These are phyloP conservation scores for Aspergillus latus DNA, from an alignment of 2,329 filamentous ascomycete species.

Conservation along the genomic window DNA sequence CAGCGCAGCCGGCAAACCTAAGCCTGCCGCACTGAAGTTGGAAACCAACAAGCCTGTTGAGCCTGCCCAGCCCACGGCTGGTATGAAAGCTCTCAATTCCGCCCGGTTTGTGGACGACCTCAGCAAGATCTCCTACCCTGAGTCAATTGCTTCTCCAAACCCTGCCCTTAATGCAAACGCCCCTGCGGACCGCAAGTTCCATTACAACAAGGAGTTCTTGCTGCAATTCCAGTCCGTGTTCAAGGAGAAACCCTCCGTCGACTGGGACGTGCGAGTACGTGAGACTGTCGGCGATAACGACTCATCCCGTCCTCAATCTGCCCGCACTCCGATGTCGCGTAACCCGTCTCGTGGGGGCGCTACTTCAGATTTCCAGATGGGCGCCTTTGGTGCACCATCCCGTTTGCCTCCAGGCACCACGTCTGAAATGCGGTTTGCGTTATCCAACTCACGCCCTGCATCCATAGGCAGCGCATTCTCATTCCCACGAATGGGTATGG, in stretches of 20 bases:
- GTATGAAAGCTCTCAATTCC: slow-evolving; percentile 88
- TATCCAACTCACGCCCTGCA: slow-evolving; percentile 53
- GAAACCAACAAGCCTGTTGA: slow-evolving; percentile 84
- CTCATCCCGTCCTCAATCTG: slow-evolving; percentile 63
- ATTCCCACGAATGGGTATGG: slow-evolving; percentile 58
- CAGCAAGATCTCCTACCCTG: slow-evolving; percentile 76
- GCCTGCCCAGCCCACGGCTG: slow-evolving; percentile 87
- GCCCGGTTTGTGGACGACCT: slow-evolving; percentile 83
- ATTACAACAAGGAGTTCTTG: slow-evolving; percentile 93
- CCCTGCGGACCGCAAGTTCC: slow-evolving; percentile 76
- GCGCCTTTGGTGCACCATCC: slow-evolving; percentile 59
- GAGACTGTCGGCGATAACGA: slow-evolving; percentile 75
- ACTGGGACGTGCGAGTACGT: slow-evolving; percentile 88
- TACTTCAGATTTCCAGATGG: slow-evolving; percentile 62
- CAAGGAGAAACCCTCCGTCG: slow-evolving; percentile 90
- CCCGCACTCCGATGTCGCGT: slow-evolving; percentile 51
- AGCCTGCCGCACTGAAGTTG: slow-evolving; percentile 86
- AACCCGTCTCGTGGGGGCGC: slow-evolving; percentile 54
- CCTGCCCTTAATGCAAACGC: slow-evolving; percentile 77
- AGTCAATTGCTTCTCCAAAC: slow-evolving; percentile 83
- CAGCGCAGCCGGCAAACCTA: slow-evolving; percentile 65
- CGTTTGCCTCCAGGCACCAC: slow-evolving; percentile 73
- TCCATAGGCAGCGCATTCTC: slow-evolving; percentile 55
- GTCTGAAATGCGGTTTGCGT: slow-evolving; percentile 71
- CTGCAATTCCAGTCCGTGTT: slow-evolving; percentile 95